A percentile compares a stretch with the other conserved stretches of the same genome.
phyloP scores from a whole-genome alignment of 345 rosid species.

The Erodium maritimum region DNA sequence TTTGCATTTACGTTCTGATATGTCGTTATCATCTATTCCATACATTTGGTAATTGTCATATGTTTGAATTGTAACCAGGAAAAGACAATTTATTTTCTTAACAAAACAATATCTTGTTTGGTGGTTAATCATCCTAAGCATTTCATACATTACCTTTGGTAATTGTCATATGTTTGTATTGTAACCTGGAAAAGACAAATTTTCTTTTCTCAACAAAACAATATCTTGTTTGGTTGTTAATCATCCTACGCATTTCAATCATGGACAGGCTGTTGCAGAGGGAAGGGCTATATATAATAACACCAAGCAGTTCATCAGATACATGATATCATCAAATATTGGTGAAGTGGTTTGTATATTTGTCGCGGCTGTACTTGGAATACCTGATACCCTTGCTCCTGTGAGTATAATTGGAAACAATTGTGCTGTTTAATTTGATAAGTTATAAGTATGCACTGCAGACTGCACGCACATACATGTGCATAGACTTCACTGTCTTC shows the following conservation, averaged over 20 bases:
- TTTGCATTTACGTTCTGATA: slow-evolving; percentile 6
- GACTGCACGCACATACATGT: not conserved
- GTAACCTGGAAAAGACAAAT: not conserved
- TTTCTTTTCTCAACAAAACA: not conserved
- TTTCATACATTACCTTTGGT: not conserved
- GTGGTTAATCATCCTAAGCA: slow-evolving; percentile 15
- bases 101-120: not conserved
- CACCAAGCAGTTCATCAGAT: slow-evolving; percentile 97
- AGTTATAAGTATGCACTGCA: not conserved
- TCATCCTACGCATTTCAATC: slow-evolving; percentile 8
- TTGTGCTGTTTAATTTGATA: not conserved
- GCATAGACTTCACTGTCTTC: not conserved
- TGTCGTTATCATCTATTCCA: not conserved
- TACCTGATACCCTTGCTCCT: slow-evolving; percentile 97
- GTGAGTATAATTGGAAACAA: slow-evolving; percentile 43
- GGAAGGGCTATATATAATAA: slow-evolving; percentile 98
- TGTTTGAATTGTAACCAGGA: not conserved
- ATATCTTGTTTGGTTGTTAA: slow-evolving; percentile 8
- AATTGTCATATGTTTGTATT: not conserved
- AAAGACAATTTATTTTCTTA: not conserved
- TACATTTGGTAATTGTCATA: not conserved
- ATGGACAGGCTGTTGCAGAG: slow-evolving; percentile 89
- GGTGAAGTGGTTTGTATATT: slow-evolving; percentile 99
- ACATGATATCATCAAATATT: slow-evolving; percentile 98
- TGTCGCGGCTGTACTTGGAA: slow-evolving; percentile 97